Evolutionary conservation across 257 asterid genomes (phyloP).

Genomic region (Linaria vulgaris): DNA sequence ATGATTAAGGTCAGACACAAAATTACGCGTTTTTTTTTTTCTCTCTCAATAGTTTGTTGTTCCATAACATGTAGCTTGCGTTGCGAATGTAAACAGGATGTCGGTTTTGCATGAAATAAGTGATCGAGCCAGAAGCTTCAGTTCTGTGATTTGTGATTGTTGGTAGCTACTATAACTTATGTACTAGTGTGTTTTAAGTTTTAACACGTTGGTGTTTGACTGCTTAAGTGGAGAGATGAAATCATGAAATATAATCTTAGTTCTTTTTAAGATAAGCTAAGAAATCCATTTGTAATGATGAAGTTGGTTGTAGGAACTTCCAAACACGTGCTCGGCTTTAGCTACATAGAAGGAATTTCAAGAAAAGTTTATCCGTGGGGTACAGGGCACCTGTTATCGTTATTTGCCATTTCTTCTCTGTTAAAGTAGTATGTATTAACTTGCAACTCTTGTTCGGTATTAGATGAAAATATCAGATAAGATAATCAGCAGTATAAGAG

Average conservation of each 20-base stretch:
- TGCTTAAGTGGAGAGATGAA: not conserved
- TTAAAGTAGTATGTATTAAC: too few relatives aligned
- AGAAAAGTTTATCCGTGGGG: not conserved
- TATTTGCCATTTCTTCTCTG: too few relatives aligned
- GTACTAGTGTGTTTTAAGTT: not conserved
- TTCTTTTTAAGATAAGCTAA: not conserved
- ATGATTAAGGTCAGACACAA: conserved; percentile 32
- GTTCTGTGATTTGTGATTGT: too few relatives aligned
- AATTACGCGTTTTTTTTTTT: not conserved
- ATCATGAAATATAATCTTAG: not conserved
- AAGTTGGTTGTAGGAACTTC: not conserved
- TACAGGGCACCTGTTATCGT: not conserved
- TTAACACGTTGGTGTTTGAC: not conserved
- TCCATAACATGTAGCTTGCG: not conserved
- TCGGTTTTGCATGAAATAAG: not conserved
- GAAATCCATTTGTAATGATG: not conserved
- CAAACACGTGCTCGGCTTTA: not conserved
- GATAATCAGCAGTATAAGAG: not conserved
- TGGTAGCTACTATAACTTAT: not conserved
- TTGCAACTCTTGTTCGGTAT: too few relatives aligned
- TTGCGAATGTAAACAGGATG: not conserved
- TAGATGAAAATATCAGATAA: too few relatives aligned
- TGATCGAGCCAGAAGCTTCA: not conserved
- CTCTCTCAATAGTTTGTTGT: conserved; percentile 6
- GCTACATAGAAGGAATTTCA: not conserved